Conservation (phyloP, 345 rosid genomes). For the Hibiscus tridactylites region DNA sequence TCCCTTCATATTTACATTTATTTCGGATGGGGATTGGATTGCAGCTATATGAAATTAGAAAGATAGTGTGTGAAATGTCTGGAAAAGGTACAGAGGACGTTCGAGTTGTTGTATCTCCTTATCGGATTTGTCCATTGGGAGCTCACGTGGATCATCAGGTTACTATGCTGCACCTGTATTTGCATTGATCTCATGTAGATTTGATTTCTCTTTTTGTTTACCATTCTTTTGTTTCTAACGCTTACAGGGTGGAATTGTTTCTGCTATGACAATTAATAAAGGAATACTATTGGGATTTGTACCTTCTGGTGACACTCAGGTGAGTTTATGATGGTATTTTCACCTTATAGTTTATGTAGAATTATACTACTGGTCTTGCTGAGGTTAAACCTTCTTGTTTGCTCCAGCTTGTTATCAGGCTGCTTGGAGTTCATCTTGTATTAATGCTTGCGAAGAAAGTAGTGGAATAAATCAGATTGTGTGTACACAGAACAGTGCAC, state of each 20-base stretch:
- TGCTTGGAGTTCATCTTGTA: not conserved
- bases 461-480: too few species aligned
- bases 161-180: not conserved
- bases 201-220: not conserved
- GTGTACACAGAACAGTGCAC: not conserved
- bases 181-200: not conserved
- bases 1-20: not conserved
- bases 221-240: slow-evolving; percentile 8
- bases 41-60: slow-evolving; percentile 41
- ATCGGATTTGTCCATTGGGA: slow-evolving; percentile 91
- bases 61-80: slow-evolving; percentile 46
- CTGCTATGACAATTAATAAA: slow-evolving; percentile 83
- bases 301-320: slow-evolving; percentile 62
- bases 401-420: not conserved
- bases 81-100: slow-evolving; percentile 49
- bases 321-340: slow-evolving; percentile 10
- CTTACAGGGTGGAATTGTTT: slow-evolving; percentile 76
- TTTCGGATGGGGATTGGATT: not conserved
- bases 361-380: not conserved
- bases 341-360: not conserved
- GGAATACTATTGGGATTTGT: slow-evolving; percentile 85
- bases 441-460: not conserved
- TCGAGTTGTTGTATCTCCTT: slow-evolving; percentile 72
- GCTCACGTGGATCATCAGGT: slow-evolving; percentile 99
- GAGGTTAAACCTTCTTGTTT: not conserved